Base-by-base conservation (phyloP, 495 filamentous ascomycete genomes). In the Jackrogersella multiformis region DNA sequence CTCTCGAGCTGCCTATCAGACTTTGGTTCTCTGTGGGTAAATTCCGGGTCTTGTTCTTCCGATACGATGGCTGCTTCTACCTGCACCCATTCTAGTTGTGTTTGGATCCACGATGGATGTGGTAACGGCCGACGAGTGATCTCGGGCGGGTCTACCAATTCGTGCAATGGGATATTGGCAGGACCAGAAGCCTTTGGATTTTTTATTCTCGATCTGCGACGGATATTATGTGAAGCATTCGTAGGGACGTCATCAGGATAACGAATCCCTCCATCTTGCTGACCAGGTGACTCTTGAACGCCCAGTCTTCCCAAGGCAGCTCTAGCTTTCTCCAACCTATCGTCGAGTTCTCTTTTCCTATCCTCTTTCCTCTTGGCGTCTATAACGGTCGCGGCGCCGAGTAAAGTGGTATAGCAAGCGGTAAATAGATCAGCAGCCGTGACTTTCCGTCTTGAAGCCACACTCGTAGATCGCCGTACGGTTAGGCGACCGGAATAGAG, bases 341-440 rank as follows among this genome's bases (percentile, higher is more conserved):
- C 65, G 60, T 92, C 87, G 81, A 89, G 89, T 69, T 91, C 84
- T 57, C 81, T 77, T 49, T 84, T 84, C 56, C 88, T 83, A 59
- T 81, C 72, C 45, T 86, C 80, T 74, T 93, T 93, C 4, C 79
- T 81, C 51, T 79, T 80, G 1, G 86, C 86, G 77, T 93, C 91
- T 24, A 84, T 79, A 1, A 90, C 75, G 35, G 89, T 85, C 1
- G 90, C 92, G n/a, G 87, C 86, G 2, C 88, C 89, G 59, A 92
- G 86, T 35, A 92, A 87, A 55, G 88, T 87, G 2, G 88, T 88
- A 69, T 92, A 92, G 62, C 87, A 83, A 10, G 88, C 85, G 2
- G 90, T 92, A 57, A 90, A 87, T 13, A 89, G 78, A 75, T 90
- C 87, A 68, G 82, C 85, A 67, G 81, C 79, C 1, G 81, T 80